Evolutionary conservation across 2,329 filamentous ascomycete species (phyloP).

Genomic region (Lasiodiplodia sp.): DNA sequence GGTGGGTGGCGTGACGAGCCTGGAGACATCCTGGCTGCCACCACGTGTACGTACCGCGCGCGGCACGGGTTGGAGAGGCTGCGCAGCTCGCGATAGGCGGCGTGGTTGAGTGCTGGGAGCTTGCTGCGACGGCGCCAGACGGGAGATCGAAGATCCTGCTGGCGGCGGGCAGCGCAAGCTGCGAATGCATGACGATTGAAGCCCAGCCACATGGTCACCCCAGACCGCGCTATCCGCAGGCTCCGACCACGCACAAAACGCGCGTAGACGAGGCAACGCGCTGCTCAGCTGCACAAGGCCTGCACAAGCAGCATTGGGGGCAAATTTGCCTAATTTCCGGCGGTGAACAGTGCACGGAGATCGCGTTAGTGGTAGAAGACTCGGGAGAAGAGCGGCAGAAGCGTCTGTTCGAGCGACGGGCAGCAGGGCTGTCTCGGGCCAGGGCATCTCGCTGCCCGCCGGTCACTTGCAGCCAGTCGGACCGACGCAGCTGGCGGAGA

Average conservation of each 20-base stretch:
- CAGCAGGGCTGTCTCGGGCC: conserved; percentile 31
- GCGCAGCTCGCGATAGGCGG: conserved; percentile 4
- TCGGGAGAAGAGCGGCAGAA: conserved; percentile 50
- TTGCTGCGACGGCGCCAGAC: conserved; percentile 7
- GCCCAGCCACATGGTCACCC: conserved; percentile 29
- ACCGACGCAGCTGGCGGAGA: conserved; percentile 20
- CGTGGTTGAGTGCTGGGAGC: background rate
- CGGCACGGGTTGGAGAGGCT: conserved; percentile 1
- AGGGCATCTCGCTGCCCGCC: conserved; percentile 5
- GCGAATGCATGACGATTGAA: conserved; percentile 16
- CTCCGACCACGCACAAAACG: conserved; percentile 10
- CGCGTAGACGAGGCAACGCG: conserved; percentile 25
- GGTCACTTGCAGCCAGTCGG: conserved; percentile 23
- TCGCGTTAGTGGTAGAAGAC: conserved; percentile 40
- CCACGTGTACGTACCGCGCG: background rate
- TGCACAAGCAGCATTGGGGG: conserved; percentile 21
- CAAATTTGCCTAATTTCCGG: conserved; percentile 32
- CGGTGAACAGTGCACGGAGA: conserved; percentile 36
- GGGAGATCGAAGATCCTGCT: conserved; percentile 21
- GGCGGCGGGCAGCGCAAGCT: background rate
- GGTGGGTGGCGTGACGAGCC: conserved; percentile 23
- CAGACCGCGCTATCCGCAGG: conserved; percentile 20
- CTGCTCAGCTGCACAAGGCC: conserved; percentile 35
- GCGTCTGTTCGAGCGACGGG: conserved; percentile 31
- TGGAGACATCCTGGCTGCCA: conserved; percentile 1